Percentiles rank a stretch among this genome's conserved stretches.
phyloP scores from a whole-genome alignment of 306 rosid species.

The Lupinus albus region DNA sequence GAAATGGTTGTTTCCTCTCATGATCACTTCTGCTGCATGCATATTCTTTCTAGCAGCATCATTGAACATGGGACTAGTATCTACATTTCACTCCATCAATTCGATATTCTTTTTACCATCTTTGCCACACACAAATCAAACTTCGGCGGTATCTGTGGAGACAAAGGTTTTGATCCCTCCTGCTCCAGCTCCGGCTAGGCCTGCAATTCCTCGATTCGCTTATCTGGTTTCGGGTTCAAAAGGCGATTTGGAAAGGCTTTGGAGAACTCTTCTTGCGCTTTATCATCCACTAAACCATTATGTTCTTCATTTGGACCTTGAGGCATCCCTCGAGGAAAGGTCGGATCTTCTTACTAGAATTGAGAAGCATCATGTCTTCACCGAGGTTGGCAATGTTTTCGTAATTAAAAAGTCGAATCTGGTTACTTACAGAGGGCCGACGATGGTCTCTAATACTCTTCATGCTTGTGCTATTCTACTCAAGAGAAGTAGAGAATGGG shows the following conservation, averaged over 20 bases:
- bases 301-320: constrained; percentile 88
- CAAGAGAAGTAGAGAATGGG: constrained; percentile 89
- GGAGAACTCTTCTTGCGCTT: constrained; percentile 90
- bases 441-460: constrained; percentile 94
- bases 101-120: constrained; percentile 73
- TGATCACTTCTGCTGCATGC: constrained; percentile 60
- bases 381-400: constrained; percentile 75
- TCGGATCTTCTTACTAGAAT: constrained; percentile 72
- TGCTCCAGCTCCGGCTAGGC: constrained; percentile 47
- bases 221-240: constrained; percentile 88
- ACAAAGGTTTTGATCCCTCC: constrained; percentile 44
- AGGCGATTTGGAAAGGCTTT: constrained; percentile 87
- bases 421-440: constrained; percentile 96
- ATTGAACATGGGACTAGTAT: constrained; percentile 70
- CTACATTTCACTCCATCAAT: constrained; percentile 70
- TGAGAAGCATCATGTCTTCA: constrained; percentile 65
- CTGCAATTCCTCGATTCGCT: constrained; percentile 68
- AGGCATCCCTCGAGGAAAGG: constrained; percentile 73
- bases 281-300: constrained; percentile 92
- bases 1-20: constrained; percentile 82
- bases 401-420: constrained; percentile 78
- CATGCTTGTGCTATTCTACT: constrained; percentile 96
- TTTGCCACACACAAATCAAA: constrained; percentile 45
- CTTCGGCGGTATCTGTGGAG: constrained; percentile 50
- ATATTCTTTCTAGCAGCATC: constrained; percentile 67